phyloP scores from a whole-genome alignment of 2,329 filamentous ascomycete species.

The Ploettnerulaceae sp. region DNA sequence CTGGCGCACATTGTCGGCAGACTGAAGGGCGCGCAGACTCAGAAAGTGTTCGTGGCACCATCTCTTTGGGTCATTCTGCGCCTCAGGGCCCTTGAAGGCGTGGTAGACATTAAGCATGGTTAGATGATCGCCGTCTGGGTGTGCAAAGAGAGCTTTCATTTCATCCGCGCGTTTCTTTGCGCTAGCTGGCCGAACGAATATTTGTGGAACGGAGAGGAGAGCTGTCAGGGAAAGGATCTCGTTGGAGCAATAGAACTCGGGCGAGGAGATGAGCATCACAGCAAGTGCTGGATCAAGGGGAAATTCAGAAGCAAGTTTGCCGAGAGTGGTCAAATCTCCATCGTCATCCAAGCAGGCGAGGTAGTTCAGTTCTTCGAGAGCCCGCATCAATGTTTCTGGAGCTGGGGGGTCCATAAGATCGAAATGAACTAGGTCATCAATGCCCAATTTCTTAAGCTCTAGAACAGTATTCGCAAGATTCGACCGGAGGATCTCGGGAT shows the following conservation, averaged over 20 bases:
- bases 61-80: conserved; percentile 70
- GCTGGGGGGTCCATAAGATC: conserved; percentile 98
- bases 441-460: conserved; percentile 93
- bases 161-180: conserved; percentile 90
- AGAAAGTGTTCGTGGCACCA: conserved; percentile 99
- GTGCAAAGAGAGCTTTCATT: conserved; percentile 92
- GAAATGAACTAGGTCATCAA: conserved; percentile 95
- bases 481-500: conserved; percentile 91
- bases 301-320: conserved; percentile 86
- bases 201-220: conserved; percentile 87
- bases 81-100: conserved; percentile 76
- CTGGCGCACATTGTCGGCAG: conserved; percentile 87
- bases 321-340: conserved; percentile 82
- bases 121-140: conserved; percentile 89
- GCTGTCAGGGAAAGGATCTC: conserved; percentile 95
- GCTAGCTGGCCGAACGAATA: conserved; percentile 83
- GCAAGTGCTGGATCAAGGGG: conserved; percentile 90
- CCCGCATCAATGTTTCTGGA: conserved; percentile 96
- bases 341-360: conserved; percentile 95
- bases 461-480: conserved; percentile 93
- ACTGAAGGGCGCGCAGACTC: conserved; percentile 79
- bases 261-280: conserved; percentile 96
- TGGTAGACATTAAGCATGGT: conserved; percentile 98
- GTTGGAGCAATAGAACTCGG: conserved; percentile 98
- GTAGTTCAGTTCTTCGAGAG: conserved; percentile 95